Evolutionary conservation across 495 filamentous ascomycete genomes (phyloP).

Genomic region (Penicillium pulvis): DNA sequence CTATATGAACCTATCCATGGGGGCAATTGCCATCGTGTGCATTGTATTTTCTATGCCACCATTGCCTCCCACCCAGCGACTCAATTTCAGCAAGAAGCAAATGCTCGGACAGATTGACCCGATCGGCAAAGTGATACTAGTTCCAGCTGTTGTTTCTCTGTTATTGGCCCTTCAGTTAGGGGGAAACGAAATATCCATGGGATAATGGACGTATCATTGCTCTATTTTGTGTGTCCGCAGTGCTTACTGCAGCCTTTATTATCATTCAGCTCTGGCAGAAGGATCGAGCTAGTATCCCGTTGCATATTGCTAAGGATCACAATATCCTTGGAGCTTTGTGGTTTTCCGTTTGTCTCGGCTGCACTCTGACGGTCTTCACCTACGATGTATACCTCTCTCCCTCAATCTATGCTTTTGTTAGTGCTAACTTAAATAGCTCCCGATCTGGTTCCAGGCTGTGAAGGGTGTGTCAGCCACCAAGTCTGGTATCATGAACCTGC

Average conservation of each 20-base stretch:
- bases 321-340: too few relatives aligned
- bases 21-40: background rate
- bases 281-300: background rate
- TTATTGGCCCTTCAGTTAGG: background rate
- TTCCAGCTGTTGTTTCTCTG: background rate
- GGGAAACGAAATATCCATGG: background rate
- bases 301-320: background rate
- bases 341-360: background rate
- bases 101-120: background rate
- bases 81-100: background rate
- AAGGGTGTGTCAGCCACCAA: background rate
- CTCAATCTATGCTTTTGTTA: background rate
- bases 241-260: background rate
- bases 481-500: background rate
- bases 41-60: background rate
- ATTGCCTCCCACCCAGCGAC: background rate
- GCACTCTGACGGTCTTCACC: background rate
- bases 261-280: background rate
- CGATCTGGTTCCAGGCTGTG: conserved; percentile 6
- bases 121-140: background rate
- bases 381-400: background rate
- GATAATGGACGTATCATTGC: background rate
- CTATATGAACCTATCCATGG: background rate
- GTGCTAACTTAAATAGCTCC: background rate
- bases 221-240: background rate